Percentiles rank a stretch among this genome's conserved stretches.
Evolutionary conservation across 441 rosid genomes (phyloP).

Genomic region (Erysimum pusillum): DNA sequence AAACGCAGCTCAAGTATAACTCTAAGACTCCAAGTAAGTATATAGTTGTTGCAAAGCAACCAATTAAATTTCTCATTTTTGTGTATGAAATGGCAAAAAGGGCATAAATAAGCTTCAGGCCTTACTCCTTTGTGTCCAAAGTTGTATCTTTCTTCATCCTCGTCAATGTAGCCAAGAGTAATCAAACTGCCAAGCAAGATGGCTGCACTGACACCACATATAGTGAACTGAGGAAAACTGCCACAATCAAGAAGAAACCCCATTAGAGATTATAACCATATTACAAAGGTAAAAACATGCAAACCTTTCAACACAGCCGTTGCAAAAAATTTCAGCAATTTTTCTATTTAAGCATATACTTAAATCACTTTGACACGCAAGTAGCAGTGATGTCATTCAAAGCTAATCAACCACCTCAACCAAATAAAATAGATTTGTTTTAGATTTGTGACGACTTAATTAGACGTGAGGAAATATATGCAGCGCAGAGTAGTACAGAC

Average conservation of each 20-base stretch:
- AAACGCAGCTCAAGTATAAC: neutral
- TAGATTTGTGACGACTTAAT: neutral
- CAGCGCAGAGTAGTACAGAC: neutral
- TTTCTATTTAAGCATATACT: too few species aligned
- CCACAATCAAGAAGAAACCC: too few species aligned
- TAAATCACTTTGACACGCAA: slow-evolving; percentile 1
- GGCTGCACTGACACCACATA: too few species aligned
- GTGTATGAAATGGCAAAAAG: neutral
- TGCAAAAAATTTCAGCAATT: too few species aligned
- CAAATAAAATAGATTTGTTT: slow-evolving; percentile 9
- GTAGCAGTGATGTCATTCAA: neutral
- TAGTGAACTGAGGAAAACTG: too few species aligned
- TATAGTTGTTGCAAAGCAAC: neutral
- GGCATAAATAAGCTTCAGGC: slow-evolving; percentile 9
- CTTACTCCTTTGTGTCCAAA: slow-evolving; percentile 79
- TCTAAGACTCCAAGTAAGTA: neutral
- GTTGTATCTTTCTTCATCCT: slow-evolving; percentile 73
- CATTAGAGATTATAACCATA: too few species aligned
- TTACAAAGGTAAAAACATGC: too few species aligned
- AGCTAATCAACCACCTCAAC: slow-evolving; percentile 17
- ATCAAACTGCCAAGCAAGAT: too few species aligned
- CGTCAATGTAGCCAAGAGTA: too few species aligned
- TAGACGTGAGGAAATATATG: neutral
- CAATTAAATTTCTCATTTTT: slow-evolving; percentile 19
- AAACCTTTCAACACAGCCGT: too few species aligned